Evolutionary conservation across 1,284 basidiomycete species (phyloP).

Genomic region (Laetiporus sulphureus): DNA sequence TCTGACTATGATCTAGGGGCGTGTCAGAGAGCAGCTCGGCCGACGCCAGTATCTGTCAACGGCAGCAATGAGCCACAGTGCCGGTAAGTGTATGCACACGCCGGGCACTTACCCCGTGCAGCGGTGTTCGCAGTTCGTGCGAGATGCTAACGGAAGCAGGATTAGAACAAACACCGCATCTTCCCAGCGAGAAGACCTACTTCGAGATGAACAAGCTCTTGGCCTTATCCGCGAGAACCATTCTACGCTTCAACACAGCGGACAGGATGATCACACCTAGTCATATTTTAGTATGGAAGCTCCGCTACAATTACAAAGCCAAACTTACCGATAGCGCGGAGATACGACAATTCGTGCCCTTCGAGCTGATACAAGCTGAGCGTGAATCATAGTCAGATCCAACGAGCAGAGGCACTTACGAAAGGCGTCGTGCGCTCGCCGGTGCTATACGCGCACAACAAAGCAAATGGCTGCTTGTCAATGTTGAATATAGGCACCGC

Average conservation of each 20-base stretch:
- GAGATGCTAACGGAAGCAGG: slow-evolving; percentile 62
- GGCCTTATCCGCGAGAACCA: slow-evolving; percentile 92
- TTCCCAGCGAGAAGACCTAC: slow-evolving; percentile 34
- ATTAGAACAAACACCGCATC: slow-evolving; percentile 5
- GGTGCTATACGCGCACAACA: slow-evolving; percentile 88
- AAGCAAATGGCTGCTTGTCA: slow-evolving; percentile 88
- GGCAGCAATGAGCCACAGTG: too few species aligned
- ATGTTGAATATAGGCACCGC: slow-evolving; percentile 92
- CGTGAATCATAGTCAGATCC: slow-evolving; percentile 2
- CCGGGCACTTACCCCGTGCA: slow-evolving; percentile 70
- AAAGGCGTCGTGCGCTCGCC: slow-evolving; percentile 75
- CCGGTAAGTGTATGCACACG: too few species aligned
- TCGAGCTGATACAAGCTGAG: slow-evolving; percentile 50
- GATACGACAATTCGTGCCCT: slow-evolving; percentile 88
- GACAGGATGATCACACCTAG: slow-evolving; percentile 89
- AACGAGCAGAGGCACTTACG: slow-evolving; percentile 37
- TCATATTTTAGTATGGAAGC: background rate
- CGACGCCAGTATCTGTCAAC: slow-evolving; percentile 72
- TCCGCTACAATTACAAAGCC: too few species aligned
- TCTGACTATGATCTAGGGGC: slow-evolving; percentile 72
- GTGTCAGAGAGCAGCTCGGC: slow-evolving; percentile 87
- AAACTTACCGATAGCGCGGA: slow-evolving; percentile 74
- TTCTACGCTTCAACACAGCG: slow-evolving; percentile 86
- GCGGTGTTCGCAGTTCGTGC: slow-evolving; percentile 86
- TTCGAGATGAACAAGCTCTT: slow-evolving; percentile 89